Conservation (phyloP, 495 filamentous ascomycete species). For the Trichoderma virens region DNA sequence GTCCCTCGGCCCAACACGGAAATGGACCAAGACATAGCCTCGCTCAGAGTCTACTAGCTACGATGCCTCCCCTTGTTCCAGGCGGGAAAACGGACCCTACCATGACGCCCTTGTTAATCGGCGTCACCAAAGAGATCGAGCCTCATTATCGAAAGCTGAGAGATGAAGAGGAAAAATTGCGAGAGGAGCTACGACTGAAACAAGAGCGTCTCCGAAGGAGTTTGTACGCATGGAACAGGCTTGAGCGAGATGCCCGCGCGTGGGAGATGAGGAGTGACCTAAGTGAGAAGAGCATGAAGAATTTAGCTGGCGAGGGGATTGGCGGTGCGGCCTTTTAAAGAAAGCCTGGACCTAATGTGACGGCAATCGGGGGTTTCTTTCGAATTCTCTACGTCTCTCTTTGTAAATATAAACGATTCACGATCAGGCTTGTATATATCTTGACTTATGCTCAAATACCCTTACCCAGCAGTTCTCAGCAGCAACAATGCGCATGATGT, state of each 20-base stretch:
- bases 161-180: slow-evolving; percentile 40
- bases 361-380: too few species aligned
- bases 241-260: slow-evolving; percentile 37
- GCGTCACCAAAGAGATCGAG: slow-evolving; percentile 33
- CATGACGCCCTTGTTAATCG: slow-evolving; percentile 21
- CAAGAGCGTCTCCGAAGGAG: slow-evolving; percentile 38
- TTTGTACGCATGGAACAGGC: slow-evolving; percentile 31
- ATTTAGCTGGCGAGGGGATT: slow-evolving; percentile 34
- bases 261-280: slow-evolving; percentile 38
- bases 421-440: too few species aligned
- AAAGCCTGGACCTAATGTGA: too few species aligned
- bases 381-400: too few species aligned
- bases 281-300: slow-evolving; percentile 36
- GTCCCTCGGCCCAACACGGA: slow-evolving; percentile 30
- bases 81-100: slow-evolving; percentile 36
- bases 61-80: slow-evolving; percentile 32
- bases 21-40: slow-evolving; percentile 25
- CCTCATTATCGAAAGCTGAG: slow-evolving; percentile 28
- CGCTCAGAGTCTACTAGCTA: slow-evolving; percentile 32
- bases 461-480: too few species aligned
- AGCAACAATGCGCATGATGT: too few species aligned
- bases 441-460: too few species aligned
- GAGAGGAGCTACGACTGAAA: slow-evolving; percentile 35
- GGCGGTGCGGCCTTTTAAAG: slow-evolving; percentile 38
- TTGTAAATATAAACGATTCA: too few species aligned